Evolutionary conservation across 345 rosid species (phyloP).

Genomic region (Reutealis trisperma): DNA sequence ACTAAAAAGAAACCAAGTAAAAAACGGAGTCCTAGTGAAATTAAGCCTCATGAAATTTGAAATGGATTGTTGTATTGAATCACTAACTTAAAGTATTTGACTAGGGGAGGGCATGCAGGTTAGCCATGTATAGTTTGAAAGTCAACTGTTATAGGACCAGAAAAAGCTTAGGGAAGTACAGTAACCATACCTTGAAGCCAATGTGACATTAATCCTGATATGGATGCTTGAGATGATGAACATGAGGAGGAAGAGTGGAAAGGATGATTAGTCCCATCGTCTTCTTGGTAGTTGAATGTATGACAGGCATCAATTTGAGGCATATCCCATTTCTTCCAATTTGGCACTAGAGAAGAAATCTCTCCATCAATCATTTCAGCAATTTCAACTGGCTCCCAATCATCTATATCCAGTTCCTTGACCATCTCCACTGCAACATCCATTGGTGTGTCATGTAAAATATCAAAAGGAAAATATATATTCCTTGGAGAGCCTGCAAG

Average conservation of each 20-base stretch:
- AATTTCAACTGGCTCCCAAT: slow-evolving; percentile 72
- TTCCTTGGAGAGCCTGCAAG: slow-evolving; percentile 50
- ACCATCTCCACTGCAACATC: slow-evolving; percentile 86
- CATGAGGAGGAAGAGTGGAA: slow-evolving; percentile 50
- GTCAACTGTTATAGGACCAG: not conserved
- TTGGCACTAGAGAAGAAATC: slow-evolving; percentile 55
- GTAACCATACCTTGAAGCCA: slow-evolving; percentile 52
- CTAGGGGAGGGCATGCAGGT: too few relatives aligned
- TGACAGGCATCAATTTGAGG: slow-evolving; percentile 23
- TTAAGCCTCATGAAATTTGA: not conserved
- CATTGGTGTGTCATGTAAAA: slow-evolving; percentile 58
- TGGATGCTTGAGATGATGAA: slow-evolving; percentile 59
- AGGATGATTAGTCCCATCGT: slow-evolving; percentile 33
- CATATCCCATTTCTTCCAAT: slow-evolving; percentile 40
- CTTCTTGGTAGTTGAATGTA: slow-evolving; percentile 40
- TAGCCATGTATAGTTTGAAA: not conserved
- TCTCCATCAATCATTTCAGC: slow-evolving; percentile 70
- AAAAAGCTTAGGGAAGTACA: not conserved
- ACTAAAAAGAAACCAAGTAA: too few relatives aligned
- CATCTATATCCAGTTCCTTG: slow-evolving; percentile 64
- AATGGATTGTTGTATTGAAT: not conserved
- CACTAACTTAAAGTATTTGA: too few relatives aligned
- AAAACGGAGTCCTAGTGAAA: not conserved
- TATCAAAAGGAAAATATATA: slow-evolving; percentile 66
- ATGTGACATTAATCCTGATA: slow-evolving; percentile 41